Evolutionary conservation across 805 yeast species (phyloP), one percentile per base, ranked within the genome.

Genomic region (Wickerhamiella parazyma): DNA sequence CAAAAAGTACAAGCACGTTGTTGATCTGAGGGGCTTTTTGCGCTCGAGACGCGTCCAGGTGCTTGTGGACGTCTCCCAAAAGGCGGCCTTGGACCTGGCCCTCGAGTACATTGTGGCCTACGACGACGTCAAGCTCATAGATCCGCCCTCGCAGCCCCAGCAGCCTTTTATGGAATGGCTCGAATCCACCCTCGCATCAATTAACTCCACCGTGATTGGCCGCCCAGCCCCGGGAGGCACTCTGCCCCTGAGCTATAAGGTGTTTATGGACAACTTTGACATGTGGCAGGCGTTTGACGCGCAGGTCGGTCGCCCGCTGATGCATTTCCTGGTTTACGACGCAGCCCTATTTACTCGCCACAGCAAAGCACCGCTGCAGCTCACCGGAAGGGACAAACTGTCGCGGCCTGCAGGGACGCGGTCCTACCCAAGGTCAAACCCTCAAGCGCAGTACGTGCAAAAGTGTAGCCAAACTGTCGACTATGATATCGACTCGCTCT

Each of bases 201-300:
- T 28, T 28, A 11, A n/a, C 6, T n/a, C 6, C 31, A 28, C 31
- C 6, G 31, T 28, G 10, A 28, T 28, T 28, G 31, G 31, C 16
- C 31, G 31, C 6, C 31, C 31, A 28, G 6, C 4, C 6, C 14
- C 16, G 2, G 31, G 16, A 11, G 31, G 6, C 6, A 11, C 31
- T 6, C 31, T n/a, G 16, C 31, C 31, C 16, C 31, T 28, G n/a
- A 28, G 31, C n/a, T n/a, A 19, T 10, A 33, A 16, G 11, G 5
- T 28, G 3, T 12, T 38, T 21, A 8, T 5, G 24, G 24, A 21
- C 17, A 18, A 14, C 9, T 18, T 17, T n/a, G 17, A 12, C 12
- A 14, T 38, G n/a, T 38, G 41, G 41, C 34, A 17, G 4, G 26
- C 35, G 10, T n/a, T 38, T 12, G 41, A 38, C 17, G 11, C 17